phyloP scores from a whole-genome alignment of 2,329 filamentous ascomycete species.

The Hansfordia pulvinata region DNA sequence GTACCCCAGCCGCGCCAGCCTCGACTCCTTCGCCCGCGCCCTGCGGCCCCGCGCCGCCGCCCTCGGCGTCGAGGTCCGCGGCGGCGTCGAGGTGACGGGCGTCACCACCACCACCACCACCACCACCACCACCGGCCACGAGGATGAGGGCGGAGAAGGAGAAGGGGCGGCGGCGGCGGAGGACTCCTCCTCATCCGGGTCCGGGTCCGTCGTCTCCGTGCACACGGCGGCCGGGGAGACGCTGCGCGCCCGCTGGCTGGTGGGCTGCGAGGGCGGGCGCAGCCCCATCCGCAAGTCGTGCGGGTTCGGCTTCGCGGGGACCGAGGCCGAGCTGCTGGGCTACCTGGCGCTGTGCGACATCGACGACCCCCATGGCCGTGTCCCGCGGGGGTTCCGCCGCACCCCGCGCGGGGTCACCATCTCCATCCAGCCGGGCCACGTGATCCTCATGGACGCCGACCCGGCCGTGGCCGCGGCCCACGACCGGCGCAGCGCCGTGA shows the following conservation, averaged over 20 bases:
- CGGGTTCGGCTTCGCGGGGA: constrained; percentile 26
- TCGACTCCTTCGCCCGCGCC: constrained; percentile 10
- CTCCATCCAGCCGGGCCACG: constrained; percentile 30
- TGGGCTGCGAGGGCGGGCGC: constrained; percentile 38
- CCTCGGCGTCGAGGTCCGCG: constrained; percentile 14
- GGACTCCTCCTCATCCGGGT: no score
- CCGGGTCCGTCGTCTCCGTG: constrained; percentile 12
- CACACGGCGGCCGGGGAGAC: constrained; percentile 17
- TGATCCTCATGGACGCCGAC: constrained; percentile 27
- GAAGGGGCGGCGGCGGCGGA: no score
- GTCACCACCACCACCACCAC: no score
- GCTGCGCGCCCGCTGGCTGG: constrained; percentile 24
- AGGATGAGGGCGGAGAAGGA: no score
- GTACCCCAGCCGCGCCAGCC: constrained; percentile 7
- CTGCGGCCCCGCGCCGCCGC: constrained; percentile 10
- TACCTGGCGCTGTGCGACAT: constrained; percentile 34
- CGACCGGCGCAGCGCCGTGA: constrained; percentile 28
- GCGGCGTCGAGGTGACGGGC: constrained; percentile 11
- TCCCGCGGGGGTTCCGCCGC: no score
- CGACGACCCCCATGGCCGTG: constrained; percentile 29
- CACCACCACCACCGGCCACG: no score
- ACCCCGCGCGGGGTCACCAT: constrained; percentile 32
- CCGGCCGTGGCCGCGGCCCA: constrained; percentile 34
- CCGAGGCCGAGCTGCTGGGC: constrained; percentile 36
- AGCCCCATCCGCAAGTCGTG: constrained; percentile 28